These are phyloP conservation scores for Ustilago sp. DNA, from an alignment of 1,284 basidiomycete species.

Conservation along the genomic window DNA sequence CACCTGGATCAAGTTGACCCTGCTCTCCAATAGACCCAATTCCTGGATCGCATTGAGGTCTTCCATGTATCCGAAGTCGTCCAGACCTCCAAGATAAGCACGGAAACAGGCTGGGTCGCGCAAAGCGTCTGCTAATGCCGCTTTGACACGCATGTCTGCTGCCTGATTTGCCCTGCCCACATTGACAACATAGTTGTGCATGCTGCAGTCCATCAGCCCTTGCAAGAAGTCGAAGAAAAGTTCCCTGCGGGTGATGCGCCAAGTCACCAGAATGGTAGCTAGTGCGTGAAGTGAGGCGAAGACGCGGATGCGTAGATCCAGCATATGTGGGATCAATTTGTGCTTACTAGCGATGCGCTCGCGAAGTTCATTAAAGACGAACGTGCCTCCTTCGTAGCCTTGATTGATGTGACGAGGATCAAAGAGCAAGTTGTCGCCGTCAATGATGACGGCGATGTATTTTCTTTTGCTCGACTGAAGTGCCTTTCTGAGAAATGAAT, in stretches of 20 bases:
- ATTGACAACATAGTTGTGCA: constrained; percentile 42
- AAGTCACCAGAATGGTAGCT: background rate
- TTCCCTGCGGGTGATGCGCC: constrained; percentile 6
- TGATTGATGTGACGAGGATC: constrained; percentile 26
- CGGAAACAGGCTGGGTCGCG: constrained; percentile 37
- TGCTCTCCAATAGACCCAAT: constrained; percentile 24
- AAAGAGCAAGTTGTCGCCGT: constrained; percentile 44
- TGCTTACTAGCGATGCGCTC: constrained; percentile 40
- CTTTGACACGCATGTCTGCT: constrained; percentile 43
- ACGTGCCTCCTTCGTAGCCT: constrained; percentile 38
- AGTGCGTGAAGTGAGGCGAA: constrained; percentile 18
- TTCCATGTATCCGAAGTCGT: constrained; percentile 45
- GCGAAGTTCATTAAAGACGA: constrained; percentile 27
- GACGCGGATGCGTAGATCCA: constrained; percentile 36
- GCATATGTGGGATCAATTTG: constrained; percentile 9
- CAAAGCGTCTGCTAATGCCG: constrained; percentile 40
- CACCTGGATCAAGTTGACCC: constrained; percentile 42
- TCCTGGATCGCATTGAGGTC: constrained; percentile 30
- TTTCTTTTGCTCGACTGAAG: constrained; percentile 11
- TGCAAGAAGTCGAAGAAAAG: constrained; percentile 31
- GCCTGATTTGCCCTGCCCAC: constrained; percentile 34
- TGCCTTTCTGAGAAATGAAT: background rate
- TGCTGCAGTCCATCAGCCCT: constrained; percentile 25
- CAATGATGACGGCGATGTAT: constrained; percentile 39
- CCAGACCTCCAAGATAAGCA: constrained; percentile 45